Evolutionary conservation across 805 yeast species (phyloP).

Genomic region (Sugiyamaella lignohabitans): DNA sequence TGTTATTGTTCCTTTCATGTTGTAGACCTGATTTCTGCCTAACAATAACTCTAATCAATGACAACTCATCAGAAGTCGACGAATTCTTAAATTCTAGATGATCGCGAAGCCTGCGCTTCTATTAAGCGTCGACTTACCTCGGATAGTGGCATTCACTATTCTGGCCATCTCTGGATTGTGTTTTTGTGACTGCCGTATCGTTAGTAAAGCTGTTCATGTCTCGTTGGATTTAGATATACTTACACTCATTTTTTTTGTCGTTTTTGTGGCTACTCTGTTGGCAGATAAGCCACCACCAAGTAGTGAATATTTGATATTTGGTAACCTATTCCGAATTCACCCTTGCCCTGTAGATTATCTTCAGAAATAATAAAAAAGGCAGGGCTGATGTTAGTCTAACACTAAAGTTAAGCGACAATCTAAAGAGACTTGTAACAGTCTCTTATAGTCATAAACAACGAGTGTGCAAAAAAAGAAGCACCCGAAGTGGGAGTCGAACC

Average conservation of each 20-base stretch:
- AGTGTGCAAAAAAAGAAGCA: conserved; percentile 17
- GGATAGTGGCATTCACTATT: not conserved
- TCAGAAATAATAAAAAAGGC: not conserved
- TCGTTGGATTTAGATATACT: not conserved
- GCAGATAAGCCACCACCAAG: not conserved
- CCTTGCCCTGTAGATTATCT: not conserved
- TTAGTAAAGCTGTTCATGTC: too few species aligned
- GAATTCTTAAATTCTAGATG: too few species aligned
- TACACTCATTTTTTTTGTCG: not conserved
- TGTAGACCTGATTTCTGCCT: too few species aligned
- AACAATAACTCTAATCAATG: too few species aligned
- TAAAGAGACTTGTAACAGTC: not conserved
- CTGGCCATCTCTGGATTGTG: not conserved
- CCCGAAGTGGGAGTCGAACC: conserved; percentile 39
- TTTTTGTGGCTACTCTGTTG: not conserved
- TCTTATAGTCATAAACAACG: not conserved
- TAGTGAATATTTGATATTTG: not conserved
- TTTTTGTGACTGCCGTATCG: not conserved
- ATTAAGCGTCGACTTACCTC: not conserved
- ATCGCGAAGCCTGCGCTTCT: too few species aligned
- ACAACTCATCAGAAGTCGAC: too few species aligned
- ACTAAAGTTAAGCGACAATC: not conserved
- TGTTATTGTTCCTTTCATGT: not conserved
- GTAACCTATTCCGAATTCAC: not conserved
- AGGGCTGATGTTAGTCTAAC: not conserved